These are phyloP conservation scores for Nakazawaea ishiwadae DNA, from an alignment of 805 yeast genomes.

Conservation along the genomic window DNA sequence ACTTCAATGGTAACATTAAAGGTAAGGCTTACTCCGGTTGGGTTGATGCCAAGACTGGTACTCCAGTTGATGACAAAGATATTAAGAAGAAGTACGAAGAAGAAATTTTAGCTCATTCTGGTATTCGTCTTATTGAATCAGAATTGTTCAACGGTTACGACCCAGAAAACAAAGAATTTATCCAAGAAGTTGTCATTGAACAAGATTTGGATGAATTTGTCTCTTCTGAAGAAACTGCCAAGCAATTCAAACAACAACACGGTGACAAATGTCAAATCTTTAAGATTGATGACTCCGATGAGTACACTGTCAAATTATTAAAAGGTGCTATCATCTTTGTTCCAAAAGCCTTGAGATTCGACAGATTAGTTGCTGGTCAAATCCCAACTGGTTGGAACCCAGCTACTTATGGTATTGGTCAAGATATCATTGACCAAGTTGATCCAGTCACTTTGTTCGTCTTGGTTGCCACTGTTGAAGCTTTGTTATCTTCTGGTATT, in stretches of 20 bases:
- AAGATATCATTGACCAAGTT: constrained; percentile 89
- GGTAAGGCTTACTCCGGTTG: constrained; percentile 93
- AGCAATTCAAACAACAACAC: constrained; percentile 89
- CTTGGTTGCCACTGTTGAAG: constrained; percentile 92
- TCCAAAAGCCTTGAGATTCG: constrained; percentile 80
- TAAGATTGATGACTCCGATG: constrained; percentile 85
- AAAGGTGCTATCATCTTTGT: constrained; percentile 89
- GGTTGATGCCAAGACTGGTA: constrained; percentile 91
- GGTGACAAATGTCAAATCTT: constrained; percentile 91
- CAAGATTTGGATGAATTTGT: constrained; percentile 96
- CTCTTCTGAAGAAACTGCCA: constrained; percentile 91
- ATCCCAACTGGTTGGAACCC: constrained; percentile 99
- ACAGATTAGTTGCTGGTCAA: constrained; percentile 84
- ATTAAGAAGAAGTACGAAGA: constrained; percentile 89
- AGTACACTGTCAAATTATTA: constrained; percentile 82
- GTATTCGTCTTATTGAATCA: constrained; percentile 95
- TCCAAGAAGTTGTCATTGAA: constrained; percentile 95
- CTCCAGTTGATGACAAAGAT: constrained; percentile 93
- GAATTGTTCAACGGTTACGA: constrained; percentile 92
- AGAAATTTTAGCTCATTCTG: constrained; percentile 85
- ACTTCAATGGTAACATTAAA: constrained; percentile 87
- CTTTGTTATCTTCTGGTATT: constrained; percentile 88
- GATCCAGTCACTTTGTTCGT: constrained; percentile 94
- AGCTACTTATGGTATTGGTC: constrained; percentile 88
- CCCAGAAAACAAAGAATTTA: constrained; percentile 86